Base-by-base conservation (phyloP, 805 yeast genomes). In the Barnettozyma salicaria region DNA sequence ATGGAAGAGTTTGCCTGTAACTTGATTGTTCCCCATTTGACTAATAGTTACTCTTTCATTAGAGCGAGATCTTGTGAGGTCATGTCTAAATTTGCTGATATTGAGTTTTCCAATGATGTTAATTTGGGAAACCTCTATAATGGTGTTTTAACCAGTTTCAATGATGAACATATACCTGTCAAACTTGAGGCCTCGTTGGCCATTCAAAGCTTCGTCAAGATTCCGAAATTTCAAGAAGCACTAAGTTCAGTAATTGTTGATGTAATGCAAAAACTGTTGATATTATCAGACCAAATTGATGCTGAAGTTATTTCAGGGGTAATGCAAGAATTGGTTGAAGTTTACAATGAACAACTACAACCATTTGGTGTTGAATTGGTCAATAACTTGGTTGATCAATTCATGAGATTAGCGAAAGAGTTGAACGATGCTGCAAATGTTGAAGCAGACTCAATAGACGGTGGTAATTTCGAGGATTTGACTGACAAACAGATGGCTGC, bases 311-410 rank as follows among this genome's bases (percentile, higher is more conserved):
- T 92, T 20, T 77, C 95, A 17, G 83, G 81, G 18, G 96, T 90
- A 6, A 87, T 90, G 81, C 97, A 90, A 65, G 96, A 89, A 51
- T 81, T 92, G 56, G 97, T 90, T 21, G 96, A 89, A 54, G 76
- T 74, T 41, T 92, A 82, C 60, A 72, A 95, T 5, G 84, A 80
- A 46, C 94, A 90, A 59, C 68, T 90, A 48, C 92, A 88, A 43
- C 97, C 98, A 13, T 90, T 85, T 58, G 90, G 95, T 26, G 67
- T 76, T n/a, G 80, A 81, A 40, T 60, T 83, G 38, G 75, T 77
- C 56, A 61, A 54, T 56, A 73, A 78, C 53, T 63, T 82, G 49
- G 79, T 80, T 12, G 76, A 76, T 34, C 96, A 90, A 55, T 86
- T 89, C 52, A 52, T 84, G 52, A 68, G 72, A 45, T 56, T 86